phyloP scores from a whole-genome alignment of 768 basidiomycete species.

The Boletus tomentosulus region DNA sequence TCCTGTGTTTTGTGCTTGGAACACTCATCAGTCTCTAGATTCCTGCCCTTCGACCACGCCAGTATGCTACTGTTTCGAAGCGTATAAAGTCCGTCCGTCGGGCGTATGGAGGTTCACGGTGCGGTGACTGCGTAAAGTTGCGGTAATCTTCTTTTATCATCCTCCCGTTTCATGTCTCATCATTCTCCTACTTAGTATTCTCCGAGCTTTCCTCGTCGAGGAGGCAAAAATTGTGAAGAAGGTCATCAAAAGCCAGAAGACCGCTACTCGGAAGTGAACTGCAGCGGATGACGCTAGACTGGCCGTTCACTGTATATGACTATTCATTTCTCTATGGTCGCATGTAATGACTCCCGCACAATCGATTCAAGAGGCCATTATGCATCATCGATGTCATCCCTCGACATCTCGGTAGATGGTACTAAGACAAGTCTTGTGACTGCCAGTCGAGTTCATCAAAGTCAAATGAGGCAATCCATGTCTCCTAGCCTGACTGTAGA shows the following conservation, averaged over 20 bases:
- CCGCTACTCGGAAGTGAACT: conserved; percentile 23
- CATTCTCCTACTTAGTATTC: conserved; percentile 54
- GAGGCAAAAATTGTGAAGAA: conserved; percentile 99
- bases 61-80: conserved; percentile 96
- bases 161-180: neutral
- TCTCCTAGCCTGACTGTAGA: neutral
- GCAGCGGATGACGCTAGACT: neutral
- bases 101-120: conserved; percentile 97
- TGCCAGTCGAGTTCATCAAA: neutral
- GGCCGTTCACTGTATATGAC: conserved; percentile 9
- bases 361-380: conserved; percentile 6
- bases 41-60: conserved; percentile 91
- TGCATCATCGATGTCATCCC: neutral
- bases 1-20: neutral
- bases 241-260: conserved; percentile 86
- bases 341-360: conserved; percentile 17
- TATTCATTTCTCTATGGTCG: neutral
- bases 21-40: conserved; percentile 46
- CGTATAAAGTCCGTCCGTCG: conserved; percentile 94
- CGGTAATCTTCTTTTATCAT: conserved; percentile 52
- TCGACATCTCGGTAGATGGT: neutral
- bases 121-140: conserved; percentile 92
- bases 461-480: neutral
- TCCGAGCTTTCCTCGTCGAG: conserved; percentile 98
- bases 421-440: neutral